Evolutionary conservation across 106 monocot genomes (phyloP).

Genomic region (Ottelia alismoides): DNA sequence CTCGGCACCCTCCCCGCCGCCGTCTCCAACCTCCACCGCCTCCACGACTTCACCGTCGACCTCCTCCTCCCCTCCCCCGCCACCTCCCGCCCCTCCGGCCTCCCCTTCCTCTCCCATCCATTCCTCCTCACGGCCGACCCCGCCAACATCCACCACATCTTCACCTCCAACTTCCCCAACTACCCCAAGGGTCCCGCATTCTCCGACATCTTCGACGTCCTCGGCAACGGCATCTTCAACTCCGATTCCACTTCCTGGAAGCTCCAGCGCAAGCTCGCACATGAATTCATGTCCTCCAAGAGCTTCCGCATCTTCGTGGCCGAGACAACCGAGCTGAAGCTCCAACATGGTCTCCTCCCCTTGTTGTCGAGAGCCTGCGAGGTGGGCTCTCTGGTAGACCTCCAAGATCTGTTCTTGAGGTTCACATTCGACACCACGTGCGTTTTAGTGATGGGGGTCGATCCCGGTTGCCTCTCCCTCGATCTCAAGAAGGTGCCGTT

Average conservation of each 20-base stretch:
- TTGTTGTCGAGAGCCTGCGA: background rate
- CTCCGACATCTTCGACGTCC: background rate
- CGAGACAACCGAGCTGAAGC: constrained; percentile 4
- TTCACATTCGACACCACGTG: constrained; percentile 14
- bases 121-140: too few relatives aligned
- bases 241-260: constrained; percentile 1
- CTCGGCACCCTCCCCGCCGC: constrained; percentile 12
- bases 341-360: constrained; percentile 5
- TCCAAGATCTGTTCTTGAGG: constrained; percentile 18
- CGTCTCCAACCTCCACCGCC: constrained; percentile 2
- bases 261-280: too few relatives aligned
- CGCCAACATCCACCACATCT: too few relatives aligned
- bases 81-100: too few relatives aligned
- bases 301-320: constrained; percentile 5
- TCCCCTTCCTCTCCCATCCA: too few relatives aligned
- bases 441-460: constrained; percentile 11
- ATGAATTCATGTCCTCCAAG: background rate
- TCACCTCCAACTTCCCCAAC: too few relatives aligned
- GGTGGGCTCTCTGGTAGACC: background rate
- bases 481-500: constrained; percentile 6
- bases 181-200: too few relatives aligned
- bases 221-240: background rate
- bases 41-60: constrained; percentile 6
- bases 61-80: too few relatives aligned
- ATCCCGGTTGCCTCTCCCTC: constrained; percentile 7